phyloP scores from a whole-genome alignment of 2,329 filamentous ascomycete genomes.

The Penicillium oxalicum region DNA sequence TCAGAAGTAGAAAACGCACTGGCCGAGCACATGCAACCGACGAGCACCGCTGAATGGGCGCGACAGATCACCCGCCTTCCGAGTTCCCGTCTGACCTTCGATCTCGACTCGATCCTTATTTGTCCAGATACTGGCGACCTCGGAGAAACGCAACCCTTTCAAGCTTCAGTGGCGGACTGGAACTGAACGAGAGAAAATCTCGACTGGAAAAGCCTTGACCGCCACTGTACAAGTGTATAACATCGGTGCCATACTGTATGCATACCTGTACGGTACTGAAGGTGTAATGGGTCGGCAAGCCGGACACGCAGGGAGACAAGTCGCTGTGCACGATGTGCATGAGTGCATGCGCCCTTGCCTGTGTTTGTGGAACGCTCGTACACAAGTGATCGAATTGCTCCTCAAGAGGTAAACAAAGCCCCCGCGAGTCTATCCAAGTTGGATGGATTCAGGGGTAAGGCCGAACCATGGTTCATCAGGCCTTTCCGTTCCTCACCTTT shows the following conservation, averaged over 20 bases:
- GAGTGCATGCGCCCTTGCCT: not conserved
- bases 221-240: not conserved
- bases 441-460: constrained; percentile 17
- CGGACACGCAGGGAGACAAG: no score
- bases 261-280: no score
- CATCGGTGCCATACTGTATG: no score
- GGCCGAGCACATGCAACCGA: constrained; percentile 5
- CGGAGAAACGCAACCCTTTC: constrained; percentile 1
- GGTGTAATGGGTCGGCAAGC: no score
- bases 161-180: no score
- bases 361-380: not conserved
- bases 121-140: constrained; percentile 9
- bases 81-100: no score
- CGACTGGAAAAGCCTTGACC: constrained; percentile 3
- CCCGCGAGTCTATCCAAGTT: constrained; percentile 7
- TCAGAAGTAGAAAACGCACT: constrained; percentile 1
- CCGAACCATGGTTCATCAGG: constrained; percentile 13
- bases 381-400: not conserved
- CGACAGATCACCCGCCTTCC: not conserved
- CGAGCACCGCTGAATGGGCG: constrained; percentile 1
- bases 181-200: not conserved
- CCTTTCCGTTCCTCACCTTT: not conserved
- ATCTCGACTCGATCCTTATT: constrained; percentile 2
- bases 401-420: constrained; percentile 11
- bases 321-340: no score